Evolutionary conservation across 345 rosid genomes (phyloP).

Genomic region (Eucalyptus victrix): DNA sequence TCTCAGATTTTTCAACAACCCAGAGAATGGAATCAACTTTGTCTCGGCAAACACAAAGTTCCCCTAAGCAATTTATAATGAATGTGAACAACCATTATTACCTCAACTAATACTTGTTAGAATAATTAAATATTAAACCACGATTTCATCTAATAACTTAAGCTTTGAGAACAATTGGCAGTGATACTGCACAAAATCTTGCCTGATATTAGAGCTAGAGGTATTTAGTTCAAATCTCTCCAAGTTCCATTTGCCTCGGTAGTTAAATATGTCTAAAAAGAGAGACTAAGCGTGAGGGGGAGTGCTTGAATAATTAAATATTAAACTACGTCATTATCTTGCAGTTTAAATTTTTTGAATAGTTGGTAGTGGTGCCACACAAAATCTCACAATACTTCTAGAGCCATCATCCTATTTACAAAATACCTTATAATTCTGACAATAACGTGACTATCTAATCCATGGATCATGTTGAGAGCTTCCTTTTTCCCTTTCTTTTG

Average conservation of each 20-base stretch:
- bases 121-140: no score
- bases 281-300: rapidly evolving
- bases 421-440: rapidly evolving
- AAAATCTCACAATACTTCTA: no score
- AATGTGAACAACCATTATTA: no score
- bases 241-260: rapidly evolving
- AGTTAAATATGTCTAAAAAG: rapidly evolving
- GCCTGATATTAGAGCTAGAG: rapidly evolving
- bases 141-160: rapidly evolving
- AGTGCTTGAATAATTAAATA: no score
- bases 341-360: no score
- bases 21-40: no score
- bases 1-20: no score
- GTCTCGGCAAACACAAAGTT: no score
- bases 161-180: rapidly evolving
- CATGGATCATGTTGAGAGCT: no score
- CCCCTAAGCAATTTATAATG: no score
- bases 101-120: no score
- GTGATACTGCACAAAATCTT: rapidly evolving
- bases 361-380: rapidly evolving
- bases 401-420: rapidly evolving
- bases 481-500: no score
- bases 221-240: rapidly evolving
- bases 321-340: rapidly evolving
- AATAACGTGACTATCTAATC: rapidly evolving